Evolutionary conservation across 371 early-diverging fungal genomes (phyloP).

Genomic region (Rhizopus arrhizus): DNA sequence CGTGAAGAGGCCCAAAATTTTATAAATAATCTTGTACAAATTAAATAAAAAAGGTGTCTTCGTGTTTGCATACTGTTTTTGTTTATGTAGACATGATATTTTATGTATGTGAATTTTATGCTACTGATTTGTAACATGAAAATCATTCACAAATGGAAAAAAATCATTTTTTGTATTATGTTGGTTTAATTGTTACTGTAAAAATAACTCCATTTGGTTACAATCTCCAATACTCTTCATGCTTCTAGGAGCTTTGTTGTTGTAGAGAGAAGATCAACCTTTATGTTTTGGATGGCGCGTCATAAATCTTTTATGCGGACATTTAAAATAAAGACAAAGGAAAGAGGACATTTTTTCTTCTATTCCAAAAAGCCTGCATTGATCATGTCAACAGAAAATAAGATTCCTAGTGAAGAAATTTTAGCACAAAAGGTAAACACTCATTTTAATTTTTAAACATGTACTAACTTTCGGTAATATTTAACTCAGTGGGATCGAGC

Average conservation of each 20-base stretch:
- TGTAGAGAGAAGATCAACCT: no score
- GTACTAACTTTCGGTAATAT: no score
- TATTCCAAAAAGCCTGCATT: neutral
- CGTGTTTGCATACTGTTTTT: neutral
- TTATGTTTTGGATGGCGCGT: no score
- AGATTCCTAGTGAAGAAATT: slow-evolving; percentile 58
- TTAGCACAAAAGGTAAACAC: slow-evolving; percentile 54
- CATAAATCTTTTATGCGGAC: neutral
- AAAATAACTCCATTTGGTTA: no score
- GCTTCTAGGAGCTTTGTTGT: no score
- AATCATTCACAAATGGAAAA: no score
- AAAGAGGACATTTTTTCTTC: neutral
- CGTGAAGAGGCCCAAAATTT: neutral
- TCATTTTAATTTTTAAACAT: neutral
- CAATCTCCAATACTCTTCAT: no score
- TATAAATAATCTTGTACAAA: slow-evolving; percentile 1
- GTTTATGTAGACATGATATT: no score
- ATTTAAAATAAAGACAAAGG: neutral
- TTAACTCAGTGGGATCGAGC: slow-evolving; percentile 82
- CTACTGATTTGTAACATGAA: no score
- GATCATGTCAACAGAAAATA: slow-evolving; percentile 49
- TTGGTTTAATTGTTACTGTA: no score
- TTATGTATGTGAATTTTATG: no score
- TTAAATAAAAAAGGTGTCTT: neutral
- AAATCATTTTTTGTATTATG: no score